Evolutionary conservation across 495 filamentous ascomycete species (phyloP), one percentile per base, ranked within the genome.

Genomic region (Lentithecium fluviatile): DNA sequence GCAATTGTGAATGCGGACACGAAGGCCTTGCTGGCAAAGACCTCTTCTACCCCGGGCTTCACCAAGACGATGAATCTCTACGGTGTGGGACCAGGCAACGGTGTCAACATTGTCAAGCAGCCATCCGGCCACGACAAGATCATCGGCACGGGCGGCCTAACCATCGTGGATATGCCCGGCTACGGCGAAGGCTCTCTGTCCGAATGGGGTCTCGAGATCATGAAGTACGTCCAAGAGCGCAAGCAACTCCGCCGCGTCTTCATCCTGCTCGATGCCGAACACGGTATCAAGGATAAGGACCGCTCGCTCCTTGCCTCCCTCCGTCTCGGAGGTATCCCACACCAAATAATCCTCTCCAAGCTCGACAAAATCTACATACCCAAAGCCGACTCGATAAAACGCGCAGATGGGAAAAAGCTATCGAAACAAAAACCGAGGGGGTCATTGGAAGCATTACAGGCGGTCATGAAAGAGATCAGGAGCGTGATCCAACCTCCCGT

Each of bases 121-220:
- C 76, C 38, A 79, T 86, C 65, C 45, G 78, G 79, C 19, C 76
- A 78, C 43, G 46, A 51, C 40, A 64, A 59, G 53, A 73, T 58
- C 15, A 45, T 56, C 13, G 62, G 59, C 12, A 43, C 23, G 45
- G 54, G 66, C 1, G 67, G 63, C 7, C 20, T 95, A 49, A 76
- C 84, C 7, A 66, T 94, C 11, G 75, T 96, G 36, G 95, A 98
- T 73, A 93, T 95, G 90, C 95, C 94, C 6, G 95, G 94, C 1
- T 98, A 98, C 69, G 94, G 95, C 4, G 79, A 87, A 53, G 88
- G 83, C 5, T 89, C 87, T 68, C 76, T 83, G 45, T 71, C 79
- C 40, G 87, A 86, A 63, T 97, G 93, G 93, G 94, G 94, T 1
- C 73, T 75, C 61, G 86, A 97, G 74, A 91, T 95, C 62, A 79